Conservation (phyloP, 352 stramenopile species). For the Phytopythium cucurbitacearum region DNA sequence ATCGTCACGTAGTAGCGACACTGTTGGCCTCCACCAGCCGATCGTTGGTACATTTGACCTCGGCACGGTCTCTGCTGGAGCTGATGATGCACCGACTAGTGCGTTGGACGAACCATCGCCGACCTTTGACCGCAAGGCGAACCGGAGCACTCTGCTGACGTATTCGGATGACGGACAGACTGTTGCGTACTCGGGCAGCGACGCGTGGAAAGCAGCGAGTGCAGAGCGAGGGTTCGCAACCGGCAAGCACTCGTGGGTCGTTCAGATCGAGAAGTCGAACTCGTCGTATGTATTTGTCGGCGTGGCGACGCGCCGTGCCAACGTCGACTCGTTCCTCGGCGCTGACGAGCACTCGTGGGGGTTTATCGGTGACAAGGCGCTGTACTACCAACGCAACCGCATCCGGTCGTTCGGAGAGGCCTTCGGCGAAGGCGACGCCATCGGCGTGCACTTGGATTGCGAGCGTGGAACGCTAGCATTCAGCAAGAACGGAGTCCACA, state of each 20-base stretch:
- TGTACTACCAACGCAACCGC: constrained; percentile 98
- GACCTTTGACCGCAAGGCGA: constrained; percentile 68
- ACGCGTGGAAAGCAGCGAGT: constrained; percentile 89
- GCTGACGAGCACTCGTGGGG: constrained; percentile 97
- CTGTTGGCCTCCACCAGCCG: no score
- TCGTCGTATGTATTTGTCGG: constrained; percentile 97
- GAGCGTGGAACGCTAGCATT: constrained; percentile 84
- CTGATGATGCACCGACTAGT: neutral
- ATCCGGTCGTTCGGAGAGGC: constrained; percentile 83
- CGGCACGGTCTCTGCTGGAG: neutral
- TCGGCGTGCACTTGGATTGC: constrained; percentile 82
- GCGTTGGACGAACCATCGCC: no score
- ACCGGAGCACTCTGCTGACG: constrained; percentile 47
- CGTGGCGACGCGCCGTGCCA: constrained; percentile 89
- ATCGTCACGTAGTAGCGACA: no score
- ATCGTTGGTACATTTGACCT: neutral
- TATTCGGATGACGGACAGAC: constrained; percentile 66
- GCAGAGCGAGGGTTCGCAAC: constrained; percentile 60
- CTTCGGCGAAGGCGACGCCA: constrained; percentile 85
- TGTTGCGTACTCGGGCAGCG: constrained; percentile 71
- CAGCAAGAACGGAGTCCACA: constrained; percentile 82
- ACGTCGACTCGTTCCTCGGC: constrained; percentile 95
- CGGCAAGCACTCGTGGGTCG: constrained; percentile 77
- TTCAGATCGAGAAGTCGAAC: constrained; percentile 93
- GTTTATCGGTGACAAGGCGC: constrained; percentile 97